Base-by-base conservation (phyloP, 1,284 basidiomycete genomes). In the Papiliotrema terrestris region DNA sequence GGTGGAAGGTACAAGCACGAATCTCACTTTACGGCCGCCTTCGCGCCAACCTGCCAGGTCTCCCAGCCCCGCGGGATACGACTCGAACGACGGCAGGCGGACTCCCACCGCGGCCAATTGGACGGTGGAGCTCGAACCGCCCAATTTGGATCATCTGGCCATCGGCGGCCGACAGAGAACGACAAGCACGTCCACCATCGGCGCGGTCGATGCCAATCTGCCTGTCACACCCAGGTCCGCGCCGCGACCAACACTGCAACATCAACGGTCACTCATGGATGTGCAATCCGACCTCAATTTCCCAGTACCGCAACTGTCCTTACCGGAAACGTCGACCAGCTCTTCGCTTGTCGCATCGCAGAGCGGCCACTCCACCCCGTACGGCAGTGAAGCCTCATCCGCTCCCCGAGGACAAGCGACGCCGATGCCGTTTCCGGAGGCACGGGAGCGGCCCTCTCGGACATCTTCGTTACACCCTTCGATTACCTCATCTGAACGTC, bases 391-490 rank as follows among this genome's bases (percentile, higher is more conserved):
- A 17, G 13, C 25, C 9, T 42, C 49, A 6, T 20, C 39, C 20
- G 8, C 15, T 29, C 23, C 19, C 22, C 39, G 51, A 23, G 43
- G 45, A 13, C 20, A 5, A 17, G 32, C 36, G 20, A 42, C 17
- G 17, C 26, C 38, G 2, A 44, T 32, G 23, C 19, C 37, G n/a
- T 43, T 41, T 25, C 22, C 35, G 29, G 13, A 48, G 17, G 14
- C 37, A 41, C 48, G 22, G 39, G 26, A 42, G 15, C 42, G 45
- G 9, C 17, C 52, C 1, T 66, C 65, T 8, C 44, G 49, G 23
- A 56, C 45, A 19, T 66, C 65, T 6, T 68, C 65, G 4, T 37
- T 65, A 2, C 57, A 60, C 39, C 59, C 63, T 3, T 58, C 63
- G 2, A 55, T 54, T 32, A 47, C 53, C 6, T 59, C 58, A 1